Conservation (phyloP, 2,329 filamentous ascomycete species). For the Fusarium agapanthi region DNA sequence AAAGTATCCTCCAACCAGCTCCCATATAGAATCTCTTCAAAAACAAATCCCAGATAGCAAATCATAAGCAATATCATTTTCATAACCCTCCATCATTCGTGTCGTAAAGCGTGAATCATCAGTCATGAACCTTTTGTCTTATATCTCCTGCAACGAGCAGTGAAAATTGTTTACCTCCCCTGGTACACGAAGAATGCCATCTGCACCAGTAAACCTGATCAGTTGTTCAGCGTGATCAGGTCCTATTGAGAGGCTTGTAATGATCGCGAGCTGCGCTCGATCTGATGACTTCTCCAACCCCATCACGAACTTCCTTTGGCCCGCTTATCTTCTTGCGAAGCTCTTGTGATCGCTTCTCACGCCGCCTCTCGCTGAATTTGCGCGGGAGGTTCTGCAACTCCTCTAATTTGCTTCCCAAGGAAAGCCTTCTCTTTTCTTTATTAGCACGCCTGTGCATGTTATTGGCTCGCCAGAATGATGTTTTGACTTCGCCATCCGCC, state of each 20-base stretch:
- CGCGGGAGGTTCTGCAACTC: slow-evolving; percentile 63
- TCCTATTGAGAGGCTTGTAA: slow-evolving; percentile 13
- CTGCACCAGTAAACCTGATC: not conserved
- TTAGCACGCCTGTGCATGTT: slow-evolving; percentile 40
- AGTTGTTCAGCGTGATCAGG: not conserved
- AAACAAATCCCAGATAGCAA: slow-evolving; percentile 29
- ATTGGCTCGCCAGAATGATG: slow-evolving; percentile 46
- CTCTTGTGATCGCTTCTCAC: slow-evolving; percentile 67
- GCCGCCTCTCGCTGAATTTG: slow-evolving; percentile 64
- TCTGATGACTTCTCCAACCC: slow-evolving; percentile 65
- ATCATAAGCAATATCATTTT: slow-evolving; percentile 24
- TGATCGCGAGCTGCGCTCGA: slow-evolving; percentile 44
- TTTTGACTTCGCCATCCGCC: slow-evolving; percentile 36
- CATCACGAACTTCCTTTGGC: slow-evolving; percentile 66
- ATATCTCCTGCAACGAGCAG: not conserved
- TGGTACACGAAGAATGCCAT: not conserved
- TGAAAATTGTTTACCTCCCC: not conserved
- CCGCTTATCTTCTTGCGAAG: slow-evolving; percentile 68
- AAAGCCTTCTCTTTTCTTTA: slow-evolving; percentile 46
- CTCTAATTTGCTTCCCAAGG: slow-evolving; percentile 59
- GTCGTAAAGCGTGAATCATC: slow-evolving; percentile 42
- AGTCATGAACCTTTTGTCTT: slow-evolving; percentile 37
- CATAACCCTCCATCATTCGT: slow-evolving; percentile 32
- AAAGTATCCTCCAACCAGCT: slow-evolving; percentile 24
- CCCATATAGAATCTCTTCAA: slow-evolving; percentile 15